Evolutionary conservation across 305 asterid genomes (phyloP), one percentile per base, ranked within the genome.

Genomic region (Solanum hybrid): DNA sequence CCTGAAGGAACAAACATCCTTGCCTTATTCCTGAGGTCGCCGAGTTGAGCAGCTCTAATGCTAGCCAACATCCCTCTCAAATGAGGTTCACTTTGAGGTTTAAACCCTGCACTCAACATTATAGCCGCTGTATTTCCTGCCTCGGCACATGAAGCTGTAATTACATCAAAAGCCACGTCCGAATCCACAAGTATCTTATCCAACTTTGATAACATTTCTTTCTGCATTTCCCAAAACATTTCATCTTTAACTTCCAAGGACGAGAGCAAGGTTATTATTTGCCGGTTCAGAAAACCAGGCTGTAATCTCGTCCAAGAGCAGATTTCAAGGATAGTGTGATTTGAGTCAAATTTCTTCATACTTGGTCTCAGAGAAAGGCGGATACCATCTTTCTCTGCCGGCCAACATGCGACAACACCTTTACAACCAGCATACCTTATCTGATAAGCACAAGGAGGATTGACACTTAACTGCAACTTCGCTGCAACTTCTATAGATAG

Each of bases 401-500:
- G 98, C 99, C 99, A 97, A 90, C 96, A 90, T 35, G 99, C 97
- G 89, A 96, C 89, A 1, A 97, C 99, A 16, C 99, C 99, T 95
- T 97, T 97, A 89, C 66, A 95, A 56, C 99, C 99, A 2, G 98
- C 99, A 92, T 91, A 97, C 87, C 99, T 91, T 85, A 97, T 96
- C 92, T 97, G 99, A 90, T 95, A 97, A 82, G 99, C 99, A 89
- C 96, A 95, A 10, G 99, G 99, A 7, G 93, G 96, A 56, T 92
- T 91, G 51, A 89, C 89, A 51, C 89, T 92, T 86, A 96, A 85
- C 89, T 93, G 96, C 90, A 97, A 94, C 90, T 92, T 95, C 89
- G 91, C 93, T 5, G 98, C 98, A 81, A 97, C 98, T 94, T 94
- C 93, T 36, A 14, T 56, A 9, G 98, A 99, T 85, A 96, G 96